Evolutionary conservation across 2,329 filamentous ascomycete species (phyloP), one percentile per base, ranked within the genome.

Genomic region (Periconia macrospinosa): DNA sequence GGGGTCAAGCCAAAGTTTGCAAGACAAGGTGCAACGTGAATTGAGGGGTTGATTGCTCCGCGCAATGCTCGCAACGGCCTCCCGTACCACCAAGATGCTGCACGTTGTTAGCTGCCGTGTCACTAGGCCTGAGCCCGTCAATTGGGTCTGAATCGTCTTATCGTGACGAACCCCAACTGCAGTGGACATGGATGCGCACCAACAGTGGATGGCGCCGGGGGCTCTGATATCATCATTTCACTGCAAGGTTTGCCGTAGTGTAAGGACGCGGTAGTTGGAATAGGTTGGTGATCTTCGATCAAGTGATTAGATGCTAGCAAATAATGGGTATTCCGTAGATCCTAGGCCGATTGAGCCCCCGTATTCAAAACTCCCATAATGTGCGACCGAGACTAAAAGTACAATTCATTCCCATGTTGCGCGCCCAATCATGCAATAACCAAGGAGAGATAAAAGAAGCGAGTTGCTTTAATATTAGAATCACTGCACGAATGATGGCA

Each of bases 381-480:
- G 52, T 56, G 49, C 51, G 33, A 54, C 54, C 53, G 49, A 49
- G 40, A 60, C 55, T 59, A 60, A 53, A 55, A 47, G 44, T 58
- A 57, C 53, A 58, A 53, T 52, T 57, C 52, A 58, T 52, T 49
- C 53, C 53, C 47, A 58, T 57, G 41, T 57, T 56, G 56, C 63
- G 66, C 68, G 67, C 69, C 70, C 64, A 55, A 54, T 65, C 69
- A 71, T 54, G 44, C 44, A n/a, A 56, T 63, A 65, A 67, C 33
- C 59, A 61, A 63, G 52, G 49, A 53, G 63, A 47, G 43, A 56
- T 46, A 51, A 61, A 65, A n/a, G 33, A 37, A 37, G 15, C 33
- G 11, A 37, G 53, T 49, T 65, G 69, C 66, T 72, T n/a, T 63
- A 60, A 55, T 65, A 73, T 73, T 73, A 72, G 59, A 73, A 71